Evolutionary conservation across 2,329 filamentous ascomycete genomes (phyloP), one percentile per base, ranked within the genome.

Genomic region (Hysterium pulicare): DNA sequence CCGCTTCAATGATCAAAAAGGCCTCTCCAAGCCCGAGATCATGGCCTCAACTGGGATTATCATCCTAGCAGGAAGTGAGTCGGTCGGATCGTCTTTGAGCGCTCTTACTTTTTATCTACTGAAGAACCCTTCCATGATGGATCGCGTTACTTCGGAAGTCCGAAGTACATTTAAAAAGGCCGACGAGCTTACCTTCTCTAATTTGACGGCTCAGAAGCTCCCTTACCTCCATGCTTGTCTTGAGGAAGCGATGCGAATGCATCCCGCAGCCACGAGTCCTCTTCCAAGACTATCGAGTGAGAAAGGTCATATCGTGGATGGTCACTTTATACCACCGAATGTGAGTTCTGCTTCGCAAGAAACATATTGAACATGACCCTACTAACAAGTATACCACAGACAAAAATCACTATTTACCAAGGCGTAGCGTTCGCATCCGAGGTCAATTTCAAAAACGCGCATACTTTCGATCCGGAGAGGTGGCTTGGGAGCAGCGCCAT

Each of bases 401-500:
- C 32, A 16, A 34, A n/a, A 5, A 17, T 34, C 10, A 17, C 32
- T 5, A 16, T n/a, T 19, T 17, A 34, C 17, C 32, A 34, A 10
- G 16, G 20, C 11, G 32, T 17, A 5, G 16, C 32, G 13, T 34
- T 16, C 20, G n/a, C 16, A 11, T 34, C 32, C 8, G 13, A 11
- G 13, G 13, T 15, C 13, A 37, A 37, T 19, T 37, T 37, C 17
- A 16, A 13, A n/a, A 13, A n/a, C 2, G 19, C 34, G 19, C 19
- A 37, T 23, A 23, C 13, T 9, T 47, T 44, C 11, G 35, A 61
- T 2, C 66, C 68, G 1, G 64, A 70, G 24, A 55, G 67, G 4
- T 71, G 64, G 62, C 46, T 69, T 3, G 15, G 21, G 9, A 9
- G 40, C 3, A 51, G 57, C 33, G 41, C 53, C 4, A 44, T 45